phyloP scores from a whole-genome alignment of 768 basidiomycete genomes.

The Tylopilus vinaceipallidus region DNA sequence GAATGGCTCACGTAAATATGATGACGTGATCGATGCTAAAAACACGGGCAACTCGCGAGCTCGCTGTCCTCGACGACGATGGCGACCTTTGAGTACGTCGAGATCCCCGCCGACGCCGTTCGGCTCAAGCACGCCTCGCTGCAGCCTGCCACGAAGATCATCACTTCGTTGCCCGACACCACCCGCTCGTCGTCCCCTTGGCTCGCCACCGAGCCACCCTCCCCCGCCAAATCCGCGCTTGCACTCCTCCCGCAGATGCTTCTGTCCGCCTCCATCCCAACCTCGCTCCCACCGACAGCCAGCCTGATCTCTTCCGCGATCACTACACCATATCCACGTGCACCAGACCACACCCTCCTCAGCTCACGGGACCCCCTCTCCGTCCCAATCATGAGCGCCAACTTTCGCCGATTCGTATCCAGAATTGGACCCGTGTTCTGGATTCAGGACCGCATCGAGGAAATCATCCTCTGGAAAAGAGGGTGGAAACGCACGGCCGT shows the following conservation, averaged over 20 bases:
- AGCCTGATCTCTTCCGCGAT: constrained; percentile 17
- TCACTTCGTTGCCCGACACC: constrained; percentile 39
- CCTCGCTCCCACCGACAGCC: constrained; percentile 13
- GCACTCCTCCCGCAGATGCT: constrained; percentile 42
- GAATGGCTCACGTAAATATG: no score
- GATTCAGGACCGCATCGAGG: constrained; percentile 86
- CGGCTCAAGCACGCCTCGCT: constrained; percentile 30
- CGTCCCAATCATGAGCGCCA: constrained; percentile 61
- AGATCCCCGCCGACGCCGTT: constrained; percentile 39
- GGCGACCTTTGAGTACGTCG: constrained; percentile 40
- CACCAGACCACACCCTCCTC: constrained; percentile 33
- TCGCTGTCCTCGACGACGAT: constrained; percentile 13
- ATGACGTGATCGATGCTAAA: no score
- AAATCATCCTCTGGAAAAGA: constrained; percentile 78
- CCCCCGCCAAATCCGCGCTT: constrained; percentile 33
- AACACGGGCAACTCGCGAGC: not conserved
- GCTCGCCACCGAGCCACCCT: constrained; percentile 7
- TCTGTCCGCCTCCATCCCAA: constrained; percentile 15
- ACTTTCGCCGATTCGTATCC: constrained; percentile 74
- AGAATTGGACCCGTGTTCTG: constrained; percentile 81
- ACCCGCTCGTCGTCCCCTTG: constrained; percentile 9
- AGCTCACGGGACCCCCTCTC: constrained; percentile 70
- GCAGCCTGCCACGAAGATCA: constrained; percentile 41
- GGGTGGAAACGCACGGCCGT: constrained; percentile 68
- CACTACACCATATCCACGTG: constrained; percentile 22